Conservation (phyloP, 805 yeast species). For the Metschnikowia henanensis region DNA sequence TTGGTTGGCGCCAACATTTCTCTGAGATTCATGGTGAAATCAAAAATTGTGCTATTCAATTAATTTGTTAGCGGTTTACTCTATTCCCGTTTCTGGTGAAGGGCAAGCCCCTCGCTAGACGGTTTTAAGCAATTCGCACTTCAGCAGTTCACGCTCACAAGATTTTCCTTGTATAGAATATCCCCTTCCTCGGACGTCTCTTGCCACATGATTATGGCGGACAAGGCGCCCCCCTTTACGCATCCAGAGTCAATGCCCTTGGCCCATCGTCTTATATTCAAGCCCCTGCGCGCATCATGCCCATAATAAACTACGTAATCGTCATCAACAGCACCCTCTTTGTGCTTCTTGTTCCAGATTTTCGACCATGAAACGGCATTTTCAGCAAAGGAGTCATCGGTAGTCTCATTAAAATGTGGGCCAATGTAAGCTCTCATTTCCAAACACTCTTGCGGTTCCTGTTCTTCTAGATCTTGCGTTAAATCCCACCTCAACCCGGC, state of each 20-base stretch:
- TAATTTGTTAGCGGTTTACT: no score
- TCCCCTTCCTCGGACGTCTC: conserved; percentile 11
- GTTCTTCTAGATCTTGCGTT: conserved; percentile 46
- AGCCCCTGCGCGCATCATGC: conserved; percentile 82
- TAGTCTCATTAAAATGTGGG: conserved; percentile 58
- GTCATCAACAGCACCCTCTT: conserved; percentile 29
- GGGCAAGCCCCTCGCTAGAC: no score
- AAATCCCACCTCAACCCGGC: conserved; percentile 78
- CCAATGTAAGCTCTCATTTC: conserved; percentile 70
- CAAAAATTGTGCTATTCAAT: no score
- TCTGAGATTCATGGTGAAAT: no score
- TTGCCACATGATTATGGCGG: conserved; percentile 55
- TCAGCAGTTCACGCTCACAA: conserved; percentile 15
- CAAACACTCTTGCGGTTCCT: conserved; percentile 60
- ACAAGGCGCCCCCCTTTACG: conserved; percentile 67
- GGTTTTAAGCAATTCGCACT: no score
- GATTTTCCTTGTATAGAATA: conserved; percentile 12
- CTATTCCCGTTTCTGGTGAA: no score
- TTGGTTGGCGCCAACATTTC: no score
- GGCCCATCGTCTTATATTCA: conserved; percentile 61
- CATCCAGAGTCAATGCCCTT: conserved; percentile 86
- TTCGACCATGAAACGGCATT: conserved; percentile 56
- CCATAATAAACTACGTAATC: conserved; percentile 68
- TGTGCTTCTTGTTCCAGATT: conserved; percentile 50
- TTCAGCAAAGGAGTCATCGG: conserved; percentile 43